phyloP scores from a whole-genome alignment of 2,329 filamentous ascomycete genomes.

The Decorospora gaudefroyi region DNA sequence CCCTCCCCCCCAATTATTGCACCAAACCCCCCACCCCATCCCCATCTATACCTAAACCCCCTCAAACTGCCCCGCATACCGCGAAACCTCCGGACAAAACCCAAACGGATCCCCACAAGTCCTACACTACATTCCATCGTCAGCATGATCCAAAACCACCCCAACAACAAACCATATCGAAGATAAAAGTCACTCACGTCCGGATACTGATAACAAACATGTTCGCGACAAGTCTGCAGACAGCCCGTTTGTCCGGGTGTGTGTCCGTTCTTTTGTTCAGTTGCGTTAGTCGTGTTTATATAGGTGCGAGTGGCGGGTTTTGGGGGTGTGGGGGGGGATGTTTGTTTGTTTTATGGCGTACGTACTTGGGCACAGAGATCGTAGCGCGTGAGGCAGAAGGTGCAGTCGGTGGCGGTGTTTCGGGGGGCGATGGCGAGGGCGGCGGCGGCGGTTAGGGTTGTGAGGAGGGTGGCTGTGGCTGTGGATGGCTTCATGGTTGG shows the following conservation, averaged over 20 bases:
- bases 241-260: slow-evolving; percentile 15
- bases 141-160: background rate
- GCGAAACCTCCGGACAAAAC: background rate
- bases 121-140: background rate
- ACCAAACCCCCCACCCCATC: background rate
- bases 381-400: slow-evolving; percentile 8
- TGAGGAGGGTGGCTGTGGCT: background rate
- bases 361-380: slow-evolving; percentile 20
- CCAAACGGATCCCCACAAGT: background rate
- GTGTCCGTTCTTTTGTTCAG: slow-evolving; percentile 15
- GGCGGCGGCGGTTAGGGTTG: background rate
- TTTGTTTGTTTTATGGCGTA: too few relatives aligned
- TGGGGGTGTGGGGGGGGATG: too few relatives aligned
- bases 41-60: background rate
- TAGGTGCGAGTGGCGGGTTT: too few relatives aligned
- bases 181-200: slow-evolving; percentile 2
- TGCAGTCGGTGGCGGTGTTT: slow-evolving; percentile 12
- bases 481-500: slow-evolving; percentile 11
- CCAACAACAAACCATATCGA: too few relatives aligned
- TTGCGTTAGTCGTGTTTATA: background rate
- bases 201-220: slow-evolving; percentile 17
- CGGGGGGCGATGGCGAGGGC: background rate
- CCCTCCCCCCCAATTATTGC: background rate
- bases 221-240: slow-evolving; percentile 20
- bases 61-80: background rate